These are phyloP conservation scores for Handroanthus guayacan DNA, from an alignment of 257 asterid genomes.

Conservation along the genomic window DNA sequence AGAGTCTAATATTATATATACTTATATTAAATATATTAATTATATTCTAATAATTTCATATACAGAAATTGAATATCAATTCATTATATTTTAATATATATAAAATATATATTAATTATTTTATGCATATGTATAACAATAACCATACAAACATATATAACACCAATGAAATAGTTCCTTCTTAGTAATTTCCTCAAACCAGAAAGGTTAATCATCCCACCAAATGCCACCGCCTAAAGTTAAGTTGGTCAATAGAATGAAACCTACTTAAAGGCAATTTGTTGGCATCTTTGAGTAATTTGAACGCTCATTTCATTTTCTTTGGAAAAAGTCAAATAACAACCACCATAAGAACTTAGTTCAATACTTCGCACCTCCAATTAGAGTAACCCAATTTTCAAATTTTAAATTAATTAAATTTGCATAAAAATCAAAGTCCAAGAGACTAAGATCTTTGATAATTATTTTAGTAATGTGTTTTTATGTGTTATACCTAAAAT, in stretches of 20 bases:
- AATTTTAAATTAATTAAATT: not conserved
- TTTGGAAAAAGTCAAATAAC: conserved; percentile 43
- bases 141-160: too few relatives aligned
- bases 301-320: conserved; percentile 42
- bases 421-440: not conserved
- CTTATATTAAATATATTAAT: too few relatives aligned
- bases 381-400: not conserved
- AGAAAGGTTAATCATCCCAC: not conserved
- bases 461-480: too few relatives aligned
- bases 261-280: conserved; percentile 54
- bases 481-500: too few relatives aligned
- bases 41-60: too few relatives aligned
- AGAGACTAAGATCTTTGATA: too few relatives aligned
- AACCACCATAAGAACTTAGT: conserved; percentile 25
- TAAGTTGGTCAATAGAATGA: conserved; percentile 45
- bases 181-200: not conserved
- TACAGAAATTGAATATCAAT: too few relatives aligned
- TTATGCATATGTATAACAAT: too few relatives aligned
- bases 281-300: conserved; percentile 63
- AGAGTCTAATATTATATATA: too few relatives aligned
- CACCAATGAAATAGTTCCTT: not conserved
- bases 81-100: too few relatives aligned
- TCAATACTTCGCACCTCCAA: not conserved
- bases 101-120: too few relatives aligned
- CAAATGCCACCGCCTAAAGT: not conserved